Evolutionary conservation across 163 green algal genomes (phyloP).

Genomic region (Trebouxia gelatinosa): DNA sequence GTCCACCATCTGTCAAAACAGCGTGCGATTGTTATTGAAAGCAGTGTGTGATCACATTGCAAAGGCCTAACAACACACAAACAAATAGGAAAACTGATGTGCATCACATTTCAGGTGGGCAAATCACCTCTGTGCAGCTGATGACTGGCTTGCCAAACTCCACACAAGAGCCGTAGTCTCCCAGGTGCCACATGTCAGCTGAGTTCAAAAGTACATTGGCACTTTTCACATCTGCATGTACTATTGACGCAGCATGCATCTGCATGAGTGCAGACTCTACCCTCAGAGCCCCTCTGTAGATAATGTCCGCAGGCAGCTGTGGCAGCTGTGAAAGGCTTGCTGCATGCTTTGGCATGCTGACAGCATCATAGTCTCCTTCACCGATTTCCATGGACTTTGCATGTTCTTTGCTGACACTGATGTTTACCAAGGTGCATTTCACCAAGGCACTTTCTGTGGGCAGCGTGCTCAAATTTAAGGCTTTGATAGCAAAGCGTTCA

Average conservation of each 20-base stretch:
- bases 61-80: too few relatives aligned
- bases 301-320: slow-evolving; percentile 13
- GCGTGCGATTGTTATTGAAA: too few relatives aligned
- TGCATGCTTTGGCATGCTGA: slow-evolving; percentile 20
- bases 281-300: slow-evolving; percentile 13
- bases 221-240: slow-evolving; percentile 24
- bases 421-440: slow-evolving; percentile 13
- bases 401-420: slow-evolving; percentile 15
- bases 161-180: slow-evolving; percentile 19
- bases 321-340: slow-evolving; percentile 17
- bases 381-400: background rate
- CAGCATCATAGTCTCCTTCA: slow-evolving; percentile 26
- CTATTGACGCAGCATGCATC: slow-evolving; percentile 3
- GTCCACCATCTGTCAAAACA: too few relatives aligned
- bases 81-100: too few relatives aligned
- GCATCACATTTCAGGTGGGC: too few relatives aligned
- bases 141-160: slow-evolving; percentile 4
- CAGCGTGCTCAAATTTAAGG: background rate
- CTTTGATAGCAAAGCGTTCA: slow-evolving; percentile 9
- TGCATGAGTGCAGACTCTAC: slow-evolving; percentile 18
- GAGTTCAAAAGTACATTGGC: slow-evolving; percentile 27
- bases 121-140: slow-evolving; percentile 18
- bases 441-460: slow-evolving; percentile 16
- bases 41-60: too few relatives aligned
- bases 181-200: slow-evolving; percentile 18